Percentiles rank a stretch among this genome's conserved stretches.
Conservation (phyloP, 495 filamentous ascomycete genomes). For the Trichocladium uniseriatum region DNA sequence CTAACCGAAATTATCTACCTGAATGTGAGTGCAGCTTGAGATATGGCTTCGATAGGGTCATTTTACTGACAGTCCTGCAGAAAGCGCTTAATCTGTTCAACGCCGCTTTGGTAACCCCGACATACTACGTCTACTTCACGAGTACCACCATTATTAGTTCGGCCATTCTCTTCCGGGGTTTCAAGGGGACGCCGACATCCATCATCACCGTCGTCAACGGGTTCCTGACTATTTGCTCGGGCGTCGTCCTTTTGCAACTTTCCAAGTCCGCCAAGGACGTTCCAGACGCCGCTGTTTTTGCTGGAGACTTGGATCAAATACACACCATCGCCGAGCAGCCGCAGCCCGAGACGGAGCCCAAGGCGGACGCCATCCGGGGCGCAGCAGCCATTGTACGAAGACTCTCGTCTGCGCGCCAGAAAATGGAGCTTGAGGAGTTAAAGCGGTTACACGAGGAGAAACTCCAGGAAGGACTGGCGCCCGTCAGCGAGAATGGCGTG, state of each 20-base stretch:
- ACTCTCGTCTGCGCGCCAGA: conserved; percentile 65
- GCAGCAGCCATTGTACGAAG: conserved; percentile 81
- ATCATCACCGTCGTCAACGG: conserved; percentile 89
- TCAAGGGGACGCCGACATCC: conserved; percentile 71
- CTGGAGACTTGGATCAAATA: conserved; percentile 88
- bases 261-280: conserved; percentile 98
- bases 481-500: conserved; percentile 56
- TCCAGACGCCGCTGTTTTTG: conserved; percentile 85
- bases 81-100: conserved; percentile 99
- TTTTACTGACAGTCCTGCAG: conserved; percentile 43
- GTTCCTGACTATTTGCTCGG: conserved; percentile 88
- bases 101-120: conserved; percentile 91
- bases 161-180: conserved; percentile 85
- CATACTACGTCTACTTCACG: conserved; percentile 98
- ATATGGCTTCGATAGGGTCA: background rate
- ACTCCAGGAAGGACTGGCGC: conserved; percentile 57
- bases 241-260: conserved; percentile 94
- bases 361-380: conserved; percentile 92
- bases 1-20: conserved; percentile 90
- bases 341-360: conserved; percentile 89
- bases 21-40: conserved; percentile 58
- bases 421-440: conserved; percentile 73
- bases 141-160: conserved; percentile 90
- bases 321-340: conserved; percentile 90
- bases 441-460: conserved; percentile 72